Evolutionary conservation across 176 grass and related monocot genomes (phyloP).

Genomic region (Carex cristatella): DNA sequence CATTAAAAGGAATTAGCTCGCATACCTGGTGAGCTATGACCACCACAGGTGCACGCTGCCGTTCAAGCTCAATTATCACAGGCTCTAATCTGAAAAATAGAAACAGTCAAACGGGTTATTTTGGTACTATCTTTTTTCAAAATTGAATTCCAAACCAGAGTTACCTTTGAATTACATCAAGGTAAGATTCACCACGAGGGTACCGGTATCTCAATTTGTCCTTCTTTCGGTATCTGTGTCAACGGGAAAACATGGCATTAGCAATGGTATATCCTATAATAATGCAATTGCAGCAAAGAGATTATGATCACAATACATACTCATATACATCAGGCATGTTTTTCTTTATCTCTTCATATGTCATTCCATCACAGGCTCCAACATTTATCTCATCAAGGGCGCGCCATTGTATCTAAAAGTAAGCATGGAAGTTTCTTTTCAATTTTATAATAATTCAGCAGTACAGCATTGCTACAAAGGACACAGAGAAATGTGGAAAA

Average conservation of each 20-base stretch:
- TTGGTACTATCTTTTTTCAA: slow-evolving; percentile 9
- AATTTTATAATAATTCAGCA: slow-evolving; percentile 15
- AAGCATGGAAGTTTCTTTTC: slow-evolving; percentile 27
- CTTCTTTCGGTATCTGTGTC: slow-evolving; percentile 61
- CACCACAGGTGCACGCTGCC: slow-evolving; percentile 92
- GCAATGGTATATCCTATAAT: not conserved
- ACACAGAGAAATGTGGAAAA: slow-evolving; percentile 10
- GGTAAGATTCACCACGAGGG: slow-evolving; percentile 93
- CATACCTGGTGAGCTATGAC: slow-evolving; percentile 98
- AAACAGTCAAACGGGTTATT: slow-evolving; percentile 5
- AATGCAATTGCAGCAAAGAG: not conserved
- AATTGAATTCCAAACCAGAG: not conserved
- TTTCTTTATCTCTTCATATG: slow-evolving; percentile 97
- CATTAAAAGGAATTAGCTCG: not conserved
- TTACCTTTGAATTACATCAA: slow-evolving; percentile 96
- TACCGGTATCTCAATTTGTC: slow-evolving; percentile 97
- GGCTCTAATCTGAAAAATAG: slow-evolving; percentile 64
- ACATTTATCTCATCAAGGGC: slow-evolving; percentile 97
- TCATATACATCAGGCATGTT: slow-evolving; percentile 92
- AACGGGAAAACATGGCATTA: slow-evolving; percentile 1
- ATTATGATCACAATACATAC: slow-evolving; percentile 37
- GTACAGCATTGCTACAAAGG: not conserved
- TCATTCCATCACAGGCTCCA: slow-evolving; percentile 94
- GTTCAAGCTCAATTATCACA: slow-evolving; percentile 96
- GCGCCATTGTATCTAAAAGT: slow-evolving; percentile 95